A percentile compares a stretch with the other conserved stretches of the same genome.
Evolutionary conservation across 441 rosid species (phyloP).

Genomic region (Populus tomentosa): DNA sequence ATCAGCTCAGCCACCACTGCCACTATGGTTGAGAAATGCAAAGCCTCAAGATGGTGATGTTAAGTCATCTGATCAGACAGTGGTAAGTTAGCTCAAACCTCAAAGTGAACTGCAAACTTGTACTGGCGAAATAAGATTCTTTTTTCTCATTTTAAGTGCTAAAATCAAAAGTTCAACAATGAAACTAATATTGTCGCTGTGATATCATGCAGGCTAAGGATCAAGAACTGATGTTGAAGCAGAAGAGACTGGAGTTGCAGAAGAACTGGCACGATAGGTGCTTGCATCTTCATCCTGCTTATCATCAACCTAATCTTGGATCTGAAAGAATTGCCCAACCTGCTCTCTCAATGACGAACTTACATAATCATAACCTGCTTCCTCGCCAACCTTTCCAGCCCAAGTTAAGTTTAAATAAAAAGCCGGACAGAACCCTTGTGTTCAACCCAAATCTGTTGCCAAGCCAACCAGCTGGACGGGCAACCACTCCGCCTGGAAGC

Average conservation of each 20-base stretch:
- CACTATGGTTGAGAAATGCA: conserved; percentile 81
- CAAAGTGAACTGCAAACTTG: neutral
- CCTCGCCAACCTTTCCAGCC: conserved; percentile 58
- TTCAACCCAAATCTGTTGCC: conserved; percentile 31
- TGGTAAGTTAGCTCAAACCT: conserved; percentile 24
- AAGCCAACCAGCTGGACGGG: conserved; percentile 22
- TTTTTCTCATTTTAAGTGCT: neutral
- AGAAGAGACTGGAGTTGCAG: conserved; percentile 55
- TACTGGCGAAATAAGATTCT: neutral
- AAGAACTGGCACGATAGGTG: conserved; percentile 82
- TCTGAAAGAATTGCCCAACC: conserved; percentile 39
- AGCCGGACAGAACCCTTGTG: conserved; percentile 33
- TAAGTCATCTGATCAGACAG: conserved; percentile 31
- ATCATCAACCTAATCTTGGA: conserved; percentile 36
- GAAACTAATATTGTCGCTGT: neutral
- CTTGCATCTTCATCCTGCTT: conserved; percentile 54
- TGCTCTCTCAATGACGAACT: conserved; percentile 41
- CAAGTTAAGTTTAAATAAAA: conserved; percentile 48
- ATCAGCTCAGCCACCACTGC: conserved; percentile 38
- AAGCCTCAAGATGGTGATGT: conserved; percentile 36
- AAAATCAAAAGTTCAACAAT: neutral
- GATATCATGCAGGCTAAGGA: conserved; percentile 47
- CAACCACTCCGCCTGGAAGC: conserved; percentile 55
- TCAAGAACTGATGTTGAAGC: conserved; percentile 43
- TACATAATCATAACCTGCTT: conserved; percentile 45